These are phyloP conservation scores for Tilletia caries DNA, from an alignment of 1,284 basidiomycete genomes.

Conservation along the genomic window DNA sequence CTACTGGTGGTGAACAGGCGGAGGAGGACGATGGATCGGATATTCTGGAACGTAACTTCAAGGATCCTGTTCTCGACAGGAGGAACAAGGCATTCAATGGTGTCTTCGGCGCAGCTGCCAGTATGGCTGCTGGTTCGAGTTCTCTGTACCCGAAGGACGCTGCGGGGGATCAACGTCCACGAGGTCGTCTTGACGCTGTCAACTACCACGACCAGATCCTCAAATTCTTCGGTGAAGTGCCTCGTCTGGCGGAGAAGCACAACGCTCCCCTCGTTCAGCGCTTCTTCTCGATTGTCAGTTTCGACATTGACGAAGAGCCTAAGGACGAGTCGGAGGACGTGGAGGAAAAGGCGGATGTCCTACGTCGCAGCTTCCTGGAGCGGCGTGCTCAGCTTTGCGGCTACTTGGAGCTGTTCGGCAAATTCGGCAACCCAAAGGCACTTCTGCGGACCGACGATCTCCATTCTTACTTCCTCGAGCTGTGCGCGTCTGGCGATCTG, in stretches of 20 bases:
- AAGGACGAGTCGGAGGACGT: constrained; percentile 17
- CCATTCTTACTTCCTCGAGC: constrained; percentile 66
- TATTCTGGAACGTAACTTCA: background rate
- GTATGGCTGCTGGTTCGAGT: background rate
- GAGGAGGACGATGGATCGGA: background rate
- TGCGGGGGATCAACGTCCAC: constrained; percentile 22
- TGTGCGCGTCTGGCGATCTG: constrained; percentile 83
- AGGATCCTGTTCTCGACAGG: background rate
- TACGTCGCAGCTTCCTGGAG: constrained; percentile 24
- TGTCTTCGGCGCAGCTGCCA: background rate
- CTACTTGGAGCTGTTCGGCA: constrained; percentile 78
- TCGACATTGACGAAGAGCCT: constrained; percentile 27
- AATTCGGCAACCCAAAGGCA: constrained; percentile 86
- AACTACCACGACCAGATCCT: constrained; percentile 47
- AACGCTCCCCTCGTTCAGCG: constrained; percentile 35
- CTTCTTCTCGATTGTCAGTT: constrained; percentile 34
- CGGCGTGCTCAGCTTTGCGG: constrained; percentile 50
- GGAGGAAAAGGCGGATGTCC: background rate
- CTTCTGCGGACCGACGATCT: constrained; percentile 70
- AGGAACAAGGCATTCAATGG: background rate
- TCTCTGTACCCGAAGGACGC: background rate
- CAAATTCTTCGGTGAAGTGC: constrained; percentile 31
- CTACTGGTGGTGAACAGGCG: background rate
- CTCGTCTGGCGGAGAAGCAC: constrained; percentile 36
- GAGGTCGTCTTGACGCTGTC: constrained; percentile 38